phyloP scores from a whole-genome alignment of 331 rosid genomes.

The Quercus tomentella region DNA sequence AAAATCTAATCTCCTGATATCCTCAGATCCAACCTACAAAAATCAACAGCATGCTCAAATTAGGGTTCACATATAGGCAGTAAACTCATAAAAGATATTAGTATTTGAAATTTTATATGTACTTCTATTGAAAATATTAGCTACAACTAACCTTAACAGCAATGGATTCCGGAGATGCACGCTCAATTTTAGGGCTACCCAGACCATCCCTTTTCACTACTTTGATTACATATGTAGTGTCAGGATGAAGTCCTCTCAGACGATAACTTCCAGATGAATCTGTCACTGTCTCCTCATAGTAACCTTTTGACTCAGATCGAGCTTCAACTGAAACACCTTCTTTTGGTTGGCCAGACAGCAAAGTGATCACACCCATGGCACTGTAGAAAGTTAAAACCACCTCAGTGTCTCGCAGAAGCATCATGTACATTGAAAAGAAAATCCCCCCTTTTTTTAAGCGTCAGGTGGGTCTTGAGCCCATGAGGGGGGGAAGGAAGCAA shows the following conservation, averaged over 20 bases:
- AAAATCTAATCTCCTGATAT: conserved; percentile 78
- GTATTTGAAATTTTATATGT: neutral
- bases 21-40: conserved; percentile 78
- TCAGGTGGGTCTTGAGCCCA: too few relatives aligned
- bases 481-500: neutral
- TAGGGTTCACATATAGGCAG: conserved; percentile 16
- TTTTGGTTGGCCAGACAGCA: conserved; percentile 92
- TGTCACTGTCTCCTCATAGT: conserved; percentile 88
- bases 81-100: conserved; percentile 10
- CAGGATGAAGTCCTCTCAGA: conserved; percentile 89
- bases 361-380: conserved; percentile 71
- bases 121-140: neutral
- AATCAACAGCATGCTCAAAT: conserved; percentile 11
- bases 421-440: neutral
- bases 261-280: conserved; percentile 87
- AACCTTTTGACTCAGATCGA: conserved; percentile 84
- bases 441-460: neutral
- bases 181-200: conserved; percentile 64
- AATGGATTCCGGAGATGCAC: conserved; percentile 84
- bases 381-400: conserved; percentile 42
- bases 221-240: conserved; percentile 64
- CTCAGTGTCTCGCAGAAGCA: conserved; percentile 31
- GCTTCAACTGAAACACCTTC: conserved; percentile 98
- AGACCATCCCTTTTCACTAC: conserved; percentile 61
- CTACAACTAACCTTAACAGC: conserved; percentile 51